Evolutionary conservation across 75 land plant species (phyloP).

Genomic region (Pinus taeda): DNA sequence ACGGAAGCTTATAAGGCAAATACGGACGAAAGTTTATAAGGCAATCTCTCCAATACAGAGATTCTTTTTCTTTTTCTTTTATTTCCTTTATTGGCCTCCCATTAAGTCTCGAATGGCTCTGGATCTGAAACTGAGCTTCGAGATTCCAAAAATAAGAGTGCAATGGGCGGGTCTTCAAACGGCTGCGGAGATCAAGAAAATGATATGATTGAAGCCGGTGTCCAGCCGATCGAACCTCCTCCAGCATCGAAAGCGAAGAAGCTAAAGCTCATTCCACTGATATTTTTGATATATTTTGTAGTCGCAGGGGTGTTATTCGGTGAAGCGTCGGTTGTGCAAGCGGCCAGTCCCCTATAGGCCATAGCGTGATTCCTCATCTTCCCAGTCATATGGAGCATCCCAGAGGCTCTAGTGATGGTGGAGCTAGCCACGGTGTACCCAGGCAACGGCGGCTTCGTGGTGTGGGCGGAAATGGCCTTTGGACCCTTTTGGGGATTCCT

Average conservation of each 20-base stretch:
- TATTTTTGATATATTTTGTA: slow-evolving; percentile 55
- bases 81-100: no score
- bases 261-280: slow-evolving; percentile 46
- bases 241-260: slow-evolving; percentile 10
- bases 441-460: slow-evolving; percentile 70
- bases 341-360: slow-evolving; percentile 57
- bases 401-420: slow-evolving; percentile 56
- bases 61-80: no score
- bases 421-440: slow-evolving; percentile 71
- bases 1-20: no score
- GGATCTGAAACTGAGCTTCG: no score
- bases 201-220: no score
- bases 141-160: no score
- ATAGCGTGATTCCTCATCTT: slow-evolving; percentile 46
- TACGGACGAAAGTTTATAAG: no score
- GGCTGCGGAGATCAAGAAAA: no score
- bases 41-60: no score
- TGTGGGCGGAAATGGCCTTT: slow-evolving; percentile 61
- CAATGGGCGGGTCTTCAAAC: no score
- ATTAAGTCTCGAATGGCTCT: no score
- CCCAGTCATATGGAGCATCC: slow-evolving; percentile 62
- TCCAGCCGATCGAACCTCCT: no score
- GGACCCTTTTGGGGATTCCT: slow-evolving; percentile 65
- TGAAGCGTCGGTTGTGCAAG: slow-evolving; percentile 44
- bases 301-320: slow-evolving; percentile 74